Conservation (phyloP, 179 eudicot species). For the Heliamphora pulchella region DNA sequence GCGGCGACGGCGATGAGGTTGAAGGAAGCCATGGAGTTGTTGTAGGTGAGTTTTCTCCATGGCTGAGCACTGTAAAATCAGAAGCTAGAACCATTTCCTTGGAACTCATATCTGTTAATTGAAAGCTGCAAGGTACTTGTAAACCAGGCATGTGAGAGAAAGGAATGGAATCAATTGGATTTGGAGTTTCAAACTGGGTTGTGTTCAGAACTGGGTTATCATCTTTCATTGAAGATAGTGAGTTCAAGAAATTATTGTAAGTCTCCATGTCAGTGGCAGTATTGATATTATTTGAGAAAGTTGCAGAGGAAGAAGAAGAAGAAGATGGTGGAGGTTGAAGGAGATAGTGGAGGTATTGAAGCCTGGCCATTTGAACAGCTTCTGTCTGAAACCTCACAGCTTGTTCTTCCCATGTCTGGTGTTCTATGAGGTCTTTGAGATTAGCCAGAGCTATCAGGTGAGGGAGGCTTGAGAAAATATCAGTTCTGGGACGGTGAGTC, state of each 20-base stretch:
- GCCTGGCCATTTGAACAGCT: slow-evolving; percentile 49
- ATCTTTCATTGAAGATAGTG: slow-evolving; percentile 28
- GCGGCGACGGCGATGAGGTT: slow-evolving; percentile 31
- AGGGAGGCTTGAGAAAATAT: slow-evolving; percentile 75
- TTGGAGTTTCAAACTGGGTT: slow-evolving; percentile 12
- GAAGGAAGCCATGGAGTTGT: slow-evolving; percentile 38
- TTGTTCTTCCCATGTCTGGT: slow-evolving; percentile 66
- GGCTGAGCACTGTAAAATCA: slow-evolving; percentile 22
- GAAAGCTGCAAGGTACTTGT: slow-evolving; percentile 24
- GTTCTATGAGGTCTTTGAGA: slow-evolving; percentile 58
- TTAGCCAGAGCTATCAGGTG: slow-evolving; percentile 77
- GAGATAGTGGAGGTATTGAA: slow-evolving; percentile 55
- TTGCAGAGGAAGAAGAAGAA: slow-evolving; percentile 34
- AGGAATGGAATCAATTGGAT: slow-evolving; percentile 17
- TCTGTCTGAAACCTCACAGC: slow-evolving; percentile 63
- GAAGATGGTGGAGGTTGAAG: slow-evolving; percentile 10
- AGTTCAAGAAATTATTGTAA: slow-evolving; percentile 36
- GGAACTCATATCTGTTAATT: slow-evolving; percentile 14
- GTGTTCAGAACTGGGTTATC: slow-evolving; percentile 7
- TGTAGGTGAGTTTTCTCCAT: slow-evolving; percentile 30
- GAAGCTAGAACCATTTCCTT: slow-evolving; percentile 19
- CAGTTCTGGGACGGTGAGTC: slow-evolving; percentile 86
- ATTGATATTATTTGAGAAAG: slow-evolving; percentile 21
- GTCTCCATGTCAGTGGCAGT: slow-evolving; percentile 31
- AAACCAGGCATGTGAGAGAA: slow-evolving; percentile 52